Conservation (phyloP, 1,284 basidiomycete species). For the Puccinia sorghi region DNA sequence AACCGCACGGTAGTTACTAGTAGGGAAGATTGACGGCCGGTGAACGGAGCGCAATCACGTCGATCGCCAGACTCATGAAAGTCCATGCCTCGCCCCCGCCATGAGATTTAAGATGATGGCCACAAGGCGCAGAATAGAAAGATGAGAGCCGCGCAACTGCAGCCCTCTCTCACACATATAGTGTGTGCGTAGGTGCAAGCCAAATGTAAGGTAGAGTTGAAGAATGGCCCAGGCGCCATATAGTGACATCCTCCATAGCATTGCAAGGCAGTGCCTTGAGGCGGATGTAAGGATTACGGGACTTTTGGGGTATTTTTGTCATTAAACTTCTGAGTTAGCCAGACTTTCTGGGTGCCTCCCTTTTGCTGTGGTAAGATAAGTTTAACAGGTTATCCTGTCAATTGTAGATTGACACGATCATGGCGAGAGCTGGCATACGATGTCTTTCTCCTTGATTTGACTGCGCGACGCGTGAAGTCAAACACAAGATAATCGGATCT, state of each 20-base stretch:
- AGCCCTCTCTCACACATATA: not conserved
- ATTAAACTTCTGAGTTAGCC: not conserved
- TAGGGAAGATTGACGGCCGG: not conserved
- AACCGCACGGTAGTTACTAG: conserved; percentile 27
- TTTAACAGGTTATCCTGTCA: not conserved
- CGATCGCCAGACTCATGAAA: not conserved
- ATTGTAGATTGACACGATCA: not conserved
- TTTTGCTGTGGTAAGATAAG: not conserved
- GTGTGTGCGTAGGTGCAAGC: not conserved
- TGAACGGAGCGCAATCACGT: not conserved
- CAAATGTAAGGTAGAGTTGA: not conserved
- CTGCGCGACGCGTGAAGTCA: conserved; percentile 15
- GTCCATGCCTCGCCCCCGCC: not conserved
- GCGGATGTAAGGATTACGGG: no score
- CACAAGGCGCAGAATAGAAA: not conserved
- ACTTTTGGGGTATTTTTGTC: not conserved
- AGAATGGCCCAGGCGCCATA: not conserved
- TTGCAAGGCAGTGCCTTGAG: not conserved
- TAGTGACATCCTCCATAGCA: not conserved
- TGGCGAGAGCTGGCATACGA: not conserved
- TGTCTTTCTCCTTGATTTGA: not conserved
- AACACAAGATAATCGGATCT: conserved; percentile 17
- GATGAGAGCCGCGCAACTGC: not conserved
- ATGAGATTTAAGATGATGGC: conserved; percentile 1
- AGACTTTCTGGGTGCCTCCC: not conserved